Evolutionary conservation across 2,329 filamentous ascomycete genomes (phyloP).

Genomic region (Phoma herbarum): DNA sequence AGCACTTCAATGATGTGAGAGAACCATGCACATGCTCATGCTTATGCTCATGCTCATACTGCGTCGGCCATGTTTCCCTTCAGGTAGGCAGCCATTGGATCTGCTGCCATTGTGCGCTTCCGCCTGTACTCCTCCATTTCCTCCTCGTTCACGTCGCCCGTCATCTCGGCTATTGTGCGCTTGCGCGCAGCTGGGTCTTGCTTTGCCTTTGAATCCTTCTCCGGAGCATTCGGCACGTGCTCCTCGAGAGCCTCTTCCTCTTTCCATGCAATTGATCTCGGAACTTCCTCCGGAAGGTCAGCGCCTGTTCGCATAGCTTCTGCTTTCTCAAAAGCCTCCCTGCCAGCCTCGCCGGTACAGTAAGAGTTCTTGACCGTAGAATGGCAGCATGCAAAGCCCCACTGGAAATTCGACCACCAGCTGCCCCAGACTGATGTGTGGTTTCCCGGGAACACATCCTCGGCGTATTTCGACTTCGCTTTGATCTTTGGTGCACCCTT

Average conservation of each 20-base stretch:
- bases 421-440: conserved; percentile 94
- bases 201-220: conserved; percentile 53
- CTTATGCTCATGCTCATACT: conserved; percentile 46
- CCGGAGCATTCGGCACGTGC: conserved; percentile 56
- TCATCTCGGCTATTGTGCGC: conserved; percentile 80
- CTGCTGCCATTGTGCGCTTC: conserved; percentile 75
- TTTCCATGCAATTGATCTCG: conserved; percentile 53
- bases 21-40: conserved; percentile 41
- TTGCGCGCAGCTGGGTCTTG: conserved; percentile 65
- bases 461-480: conserved; percentile 88
- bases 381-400: conserved; percentile 96
- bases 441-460: conserved; percentile 89
- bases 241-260: conserved; percentile 53
- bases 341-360: conserved; percentile 92
- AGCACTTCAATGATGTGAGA: conserved; percentile 25
- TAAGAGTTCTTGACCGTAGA: conserved; percentile 96
- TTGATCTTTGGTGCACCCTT: conserved; percentile 83
- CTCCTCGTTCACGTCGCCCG: conserved; percentile 78
- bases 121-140: conserved; percentile 87
- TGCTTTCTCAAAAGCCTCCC: conserved; percentile 78
- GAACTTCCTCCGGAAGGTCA: conserved; percentile 53
- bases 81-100: conserved; percentile 86
- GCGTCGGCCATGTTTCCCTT: conserved; percentile 75
- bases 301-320: conserved; percentile 65
- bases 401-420: conserved; percentile 95